Evolutionary conservation across 23 red algal species (phyloP).

Genomic region (Gracilaria domingensis): DNA sequence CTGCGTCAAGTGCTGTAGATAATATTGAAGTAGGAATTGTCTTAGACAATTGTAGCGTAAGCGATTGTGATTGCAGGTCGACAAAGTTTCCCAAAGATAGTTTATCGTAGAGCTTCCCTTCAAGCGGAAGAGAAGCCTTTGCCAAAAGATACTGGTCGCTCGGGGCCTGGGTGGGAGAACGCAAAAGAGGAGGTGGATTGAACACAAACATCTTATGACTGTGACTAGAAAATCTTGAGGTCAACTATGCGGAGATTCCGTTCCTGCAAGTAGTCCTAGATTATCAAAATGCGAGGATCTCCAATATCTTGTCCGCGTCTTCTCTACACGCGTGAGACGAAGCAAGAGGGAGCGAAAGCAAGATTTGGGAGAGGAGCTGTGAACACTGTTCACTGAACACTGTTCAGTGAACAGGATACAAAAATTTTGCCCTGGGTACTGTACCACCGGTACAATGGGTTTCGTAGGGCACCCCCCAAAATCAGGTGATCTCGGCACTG

Average conservation of each 20-base stretch:
- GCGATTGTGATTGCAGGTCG: constrained; percentile 59
- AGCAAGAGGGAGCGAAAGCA: no score
- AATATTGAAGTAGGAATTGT: constrained; percentile 57
- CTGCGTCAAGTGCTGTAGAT: constrained; percentile 54
- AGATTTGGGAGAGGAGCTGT: no score
- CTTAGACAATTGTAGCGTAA: constrained; percentile 61
- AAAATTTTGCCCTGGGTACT: no score
- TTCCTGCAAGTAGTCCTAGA: neutral
- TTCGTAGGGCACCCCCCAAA: no score
- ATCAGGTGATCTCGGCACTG: no score
- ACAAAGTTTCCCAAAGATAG: constrained; percentile 75
- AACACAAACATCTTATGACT: constrained; percentile 1
- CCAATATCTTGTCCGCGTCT: neutral
- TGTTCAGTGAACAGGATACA: no score
- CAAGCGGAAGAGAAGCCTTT: constrained; percentile 63
- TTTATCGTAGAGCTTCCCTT: constrained; percentile 80
- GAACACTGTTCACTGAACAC: no score
- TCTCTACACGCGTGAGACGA: neutral
- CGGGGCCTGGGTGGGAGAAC: neutral
- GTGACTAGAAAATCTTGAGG: neutral
- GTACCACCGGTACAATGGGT: no score
- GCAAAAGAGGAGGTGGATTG: neutral
- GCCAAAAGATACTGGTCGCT: neutral
- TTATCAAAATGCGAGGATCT: neutral
- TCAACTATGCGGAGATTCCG: neutral